Base-by-base conservation (phyloP, 2,329 filamentous ascomycete species). In the Calonectria pauciramosa region DNA sequence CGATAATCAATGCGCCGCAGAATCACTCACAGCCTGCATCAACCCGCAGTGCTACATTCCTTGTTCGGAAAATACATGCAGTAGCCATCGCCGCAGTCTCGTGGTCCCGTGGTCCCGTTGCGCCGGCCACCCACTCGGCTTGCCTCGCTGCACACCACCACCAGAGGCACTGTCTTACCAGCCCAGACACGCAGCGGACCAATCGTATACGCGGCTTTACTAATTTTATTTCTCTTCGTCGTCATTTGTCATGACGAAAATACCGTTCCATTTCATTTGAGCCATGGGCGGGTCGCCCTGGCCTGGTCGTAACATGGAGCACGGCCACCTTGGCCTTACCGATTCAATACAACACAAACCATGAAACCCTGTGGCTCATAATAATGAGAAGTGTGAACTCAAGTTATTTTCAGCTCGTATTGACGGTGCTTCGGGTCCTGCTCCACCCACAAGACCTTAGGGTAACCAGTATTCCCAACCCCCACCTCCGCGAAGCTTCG, bases 171-270 rank as follows among this genome's bases (percentile, higher is more conserved):
- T 41, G 56, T 47, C 56, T 63, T 38, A 63, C 34, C n/a, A 9
- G 26, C 56, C 26, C 23, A 41, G 56, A 28, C 36, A 28, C 18
- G 56, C 56, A 63, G 34, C 11, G 56, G 56, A 23, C 56, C 56
- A 63, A 63, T 63, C n/a, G 56, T 36, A 14, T 63, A 63, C 41
- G 41, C 14, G 56, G 34, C 56, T 63, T 63, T 63, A 63, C 34
- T 63, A 63, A 63, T 63, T 63, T 63, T 36, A 36, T 63, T 63
- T 63, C 56, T 63, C 56, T 41, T 41, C 56, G 36, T 63, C 56
- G 34, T 41, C 18, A 63, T 63, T 56, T 56, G 30, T 34, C 52
- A 32, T 54, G 32, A 54, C 23, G n/a, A n/a, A n/a, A n/a, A n/a
- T n/a, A n/a, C n/a, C n/a, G n/a, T n/a, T n/a, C n/a, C n/a, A n/a